Evolutionary conservation across 768 basidiomycete genomes (phyloP), one percentile per base, ranked within the genome.

Genomic region (Mycena rebaudengoi): DNA sequence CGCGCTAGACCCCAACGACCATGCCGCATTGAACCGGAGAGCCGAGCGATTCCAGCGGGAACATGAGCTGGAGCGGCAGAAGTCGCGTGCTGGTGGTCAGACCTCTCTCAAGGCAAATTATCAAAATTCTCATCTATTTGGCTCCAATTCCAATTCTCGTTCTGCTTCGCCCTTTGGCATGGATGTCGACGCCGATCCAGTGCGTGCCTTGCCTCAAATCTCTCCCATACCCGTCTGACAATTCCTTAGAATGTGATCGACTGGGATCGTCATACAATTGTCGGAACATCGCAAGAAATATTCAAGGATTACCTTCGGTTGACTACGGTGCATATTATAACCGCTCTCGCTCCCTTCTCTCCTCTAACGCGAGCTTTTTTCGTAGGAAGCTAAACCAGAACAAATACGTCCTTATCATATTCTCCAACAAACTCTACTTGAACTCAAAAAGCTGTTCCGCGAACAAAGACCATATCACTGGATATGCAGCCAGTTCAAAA

Each of bases 401-500:
- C 90, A 92, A 71, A 97, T 99, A 70, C 90, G 98, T 43, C 98
- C 98, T 26, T 91, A 94, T 68, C 75, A 84, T 55, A 82, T 99
- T 33, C 85, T 99, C 30, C 88, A 92, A 76, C 86, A 91, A 76
- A 98, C 98, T 8, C 85, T 99, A 45, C 76, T 85, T 44, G 90
- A 95, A 70, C 85, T 99, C 50, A 99, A 98, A 79, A 84, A 83
- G 55, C 91, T 91, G 61, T 99, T 97, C 95, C 85, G 88, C 70
- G 85, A 91, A 67, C 93, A 92, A 73, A 75, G 76, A 16, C 76
- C 82, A 0, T 98, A 98, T 72, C 79, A 85, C 59, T 99, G 95
- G 90, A 94, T 98, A 73, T 96, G 97, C 74, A 98, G 92, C 72
- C 98, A 99, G 77, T 95, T 99, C 81, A 99, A 99, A 83, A 95